Percentiles rank a stretch among this genome's conserved stretches.
Conservation (phyloP, 2,329 filamentous ascomycete species). For the Dothiorella sarmentorum region DNA sequence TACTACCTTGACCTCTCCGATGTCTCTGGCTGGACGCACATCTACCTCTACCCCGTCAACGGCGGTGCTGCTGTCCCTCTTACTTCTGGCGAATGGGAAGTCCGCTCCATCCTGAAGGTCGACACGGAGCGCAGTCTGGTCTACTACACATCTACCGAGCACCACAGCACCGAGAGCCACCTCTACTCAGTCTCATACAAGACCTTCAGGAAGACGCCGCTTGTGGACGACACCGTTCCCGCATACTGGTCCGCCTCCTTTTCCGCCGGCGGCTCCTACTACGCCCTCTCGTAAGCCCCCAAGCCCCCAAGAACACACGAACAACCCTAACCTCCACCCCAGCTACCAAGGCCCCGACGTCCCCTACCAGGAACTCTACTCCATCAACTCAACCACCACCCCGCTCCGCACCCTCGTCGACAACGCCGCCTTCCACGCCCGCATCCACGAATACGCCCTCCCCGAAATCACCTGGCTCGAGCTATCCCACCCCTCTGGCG, state of each 20-base stretch:
- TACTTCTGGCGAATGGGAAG: slow-evolving; percentile 66
- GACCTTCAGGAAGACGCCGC: slow-evolving; percentile 52
- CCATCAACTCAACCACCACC: slow-evolving; percentile 49
- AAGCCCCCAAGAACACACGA: too few relatives aligned
- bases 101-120: slow-evolving; percentile 57
- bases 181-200: slow-evolving; percentile 63
- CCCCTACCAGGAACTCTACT: slow-evolving; percentile 66
- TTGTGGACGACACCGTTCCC: slow-evolving; percentile 59
- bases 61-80: slow-evolving; percentile 55
- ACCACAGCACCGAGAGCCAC: slow-evolving; percentile 64
- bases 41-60: slow-evolving; percentile 61
- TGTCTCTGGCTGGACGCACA: slow-evolving; percentile 61
- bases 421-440: slow-evolving; percentile 56
- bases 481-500: slow-evolving; percentile 59
- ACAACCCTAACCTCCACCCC: too few relatives aligned
- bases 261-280: slow-evolving; percentile 60
- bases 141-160: slow-evolving; percentile 64
- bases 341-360: slow-evolving; percentile 65
- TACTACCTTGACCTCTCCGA: slow-evolving; percentile 68
- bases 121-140: slow-evolving; percentile 55
- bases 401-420: slow-evolving; percentile 58
- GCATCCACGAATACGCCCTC: slow-evolving; percentile 58
- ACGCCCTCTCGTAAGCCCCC: slow-evolving; percentile 63
- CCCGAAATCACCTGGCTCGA: slow-evolving; percentile 64
- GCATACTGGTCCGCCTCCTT: slow-evolving; percentile 65